Percentiles rank a stretch among this genome's conserved stretches.
Evolutionary conservation across 805 yeast species (phyloP).

Genomic region (Cyberlindnera japonica): DNA sequence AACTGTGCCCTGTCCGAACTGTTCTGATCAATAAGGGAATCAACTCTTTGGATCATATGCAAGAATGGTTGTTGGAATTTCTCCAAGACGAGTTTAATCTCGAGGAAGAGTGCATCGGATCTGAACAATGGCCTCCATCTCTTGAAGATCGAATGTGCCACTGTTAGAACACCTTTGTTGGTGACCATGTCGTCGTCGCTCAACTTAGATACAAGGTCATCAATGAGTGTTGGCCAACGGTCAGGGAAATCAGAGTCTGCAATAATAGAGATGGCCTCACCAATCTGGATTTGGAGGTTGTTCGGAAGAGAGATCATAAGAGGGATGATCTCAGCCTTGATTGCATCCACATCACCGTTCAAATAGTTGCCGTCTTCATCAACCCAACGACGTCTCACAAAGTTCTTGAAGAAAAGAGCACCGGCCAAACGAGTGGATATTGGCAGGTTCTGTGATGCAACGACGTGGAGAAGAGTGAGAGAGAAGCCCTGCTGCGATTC

Average conservation of each 20-base stretch:
- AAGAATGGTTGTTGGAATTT: slow-evolving; percentile 81
- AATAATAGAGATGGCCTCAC: slow-evolving; percentile 87
- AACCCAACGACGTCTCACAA: slow-evolving; percentile 81
- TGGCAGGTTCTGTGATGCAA: slow-evolving; percentile 56
- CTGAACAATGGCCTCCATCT: slow-evolving; percentile 95
- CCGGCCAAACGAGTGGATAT: slow-evolving; percentile 75
- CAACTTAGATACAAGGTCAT: slow-evolving; percentile 66
- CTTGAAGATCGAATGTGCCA: slow-evolving; percentile 93
- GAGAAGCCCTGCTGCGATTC: slow-evolving; percentile 76
- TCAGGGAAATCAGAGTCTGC: slow-evolving; percentile 97
- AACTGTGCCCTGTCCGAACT: slow-evolving; percentile 47
- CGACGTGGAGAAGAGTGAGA: slow-evolving; percentile 67
- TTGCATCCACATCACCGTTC: slow-evolving; percentile 62
- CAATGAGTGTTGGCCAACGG: slow-evolving; percentile 75
- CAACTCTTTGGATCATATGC: slow-evolving; percentile 62
- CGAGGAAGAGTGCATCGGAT: slow-evolving; percentile 83
- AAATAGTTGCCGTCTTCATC: slow-evolving; percentile 83
- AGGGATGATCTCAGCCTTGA: slow-evolving; percentile 76
- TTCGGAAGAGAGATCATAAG: slow-evolving; percentile 81
- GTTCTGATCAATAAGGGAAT: slow-evolving; percentile 52
- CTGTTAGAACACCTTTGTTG: slow-evolving; percentile 82
- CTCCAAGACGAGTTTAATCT: slow-evolving; percentile 80
- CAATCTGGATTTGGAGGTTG: slow-evolving; percentile 84
- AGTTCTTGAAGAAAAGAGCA: slow-evolving; percentile 85
- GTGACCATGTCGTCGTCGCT: slow-evolving; percentile 61